Percentiles rank a stretch among this genome's conserved stretches.
phyloP scores from a whole-genome alignment of 768 basidiomycete genomes.

The Pisolithus marmoratus region DNA sequence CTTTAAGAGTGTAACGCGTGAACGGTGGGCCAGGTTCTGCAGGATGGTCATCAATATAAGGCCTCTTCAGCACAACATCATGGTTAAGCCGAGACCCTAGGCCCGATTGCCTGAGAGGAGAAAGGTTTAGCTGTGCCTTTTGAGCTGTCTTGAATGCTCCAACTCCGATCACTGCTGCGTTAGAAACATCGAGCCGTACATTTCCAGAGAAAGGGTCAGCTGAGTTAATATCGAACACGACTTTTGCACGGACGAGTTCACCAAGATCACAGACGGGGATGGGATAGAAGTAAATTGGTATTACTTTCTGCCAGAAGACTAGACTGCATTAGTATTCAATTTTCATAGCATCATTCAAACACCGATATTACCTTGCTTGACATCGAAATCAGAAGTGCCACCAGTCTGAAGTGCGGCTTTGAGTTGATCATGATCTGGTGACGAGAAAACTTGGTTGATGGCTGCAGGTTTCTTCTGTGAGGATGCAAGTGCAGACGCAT shows the following conservation, averaged over 20 bases:
- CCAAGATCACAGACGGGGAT: not conserved
- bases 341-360: not conserved
- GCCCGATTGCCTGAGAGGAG: not conserved
- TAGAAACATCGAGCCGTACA: not conserved
- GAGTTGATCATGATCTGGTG: not conserved
- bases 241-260: not conserved
- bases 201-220: not conserved
- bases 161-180: not conserved
- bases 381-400: not conserved
- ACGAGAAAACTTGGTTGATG: not conserved
- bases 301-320: not conserved
- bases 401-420: conserved; percentile 1
- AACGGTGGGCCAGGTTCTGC: not conserved
- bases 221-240: not conserved
- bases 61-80: not conserved
- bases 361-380: not conserved
- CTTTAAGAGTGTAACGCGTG: not conserved
- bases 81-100: not conserved
- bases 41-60: not conserved
- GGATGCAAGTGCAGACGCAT: too few species aligned
- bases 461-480: not conserved
- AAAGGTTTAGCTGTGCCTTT: not conserved
- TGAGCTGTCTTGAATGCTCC: conserved; percentile 8
- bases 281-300: not conserved
- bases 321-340: not conserved